These are phyloP conservation scores for Cairneyella variabilis DNA, from an alignment of 495 filamentous ascomycete species.

Conservation along the genomic window DNA sequence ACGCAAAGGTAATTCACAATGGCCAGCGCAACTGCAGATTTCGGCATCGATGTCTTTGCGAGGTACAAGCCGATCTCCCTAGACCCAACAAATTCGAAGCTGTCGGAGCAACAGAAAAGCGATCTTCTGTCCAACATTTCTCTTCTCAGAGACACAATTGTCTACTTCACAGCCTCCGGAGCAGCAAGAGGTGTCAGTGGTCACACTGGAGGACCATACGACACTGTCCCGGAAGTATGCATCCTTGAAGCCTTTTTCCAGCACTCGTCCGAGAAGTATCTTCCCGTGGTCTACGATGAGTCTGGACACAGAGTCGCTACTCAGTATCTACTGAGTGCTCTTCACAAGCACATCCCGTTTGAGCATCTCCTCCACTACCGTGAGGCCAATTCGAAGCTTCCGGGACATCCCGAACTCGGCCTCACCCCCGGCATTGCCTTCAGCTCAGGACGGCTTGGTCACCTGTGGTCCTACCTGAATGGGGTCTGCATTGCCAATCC, in stretches of 20 bases:
- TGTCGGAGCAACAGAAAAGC: conserved; percentile 16
- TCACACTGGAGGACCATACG: conserved; percentile 21
- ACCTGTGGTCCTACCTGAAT: conserved; percentile 18
- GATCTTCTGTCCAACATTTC: conserved; percentile 21
- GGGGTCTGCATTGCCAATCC: conserved; percentile 18
- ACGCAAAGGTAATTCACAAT: conserved; percentile 6
- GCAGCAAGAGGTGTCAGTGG: conserved; percentile 18
- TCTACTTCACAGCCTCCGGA: conserved; percentile 21
- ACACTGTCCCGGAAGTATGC: conserved; percentile 21
- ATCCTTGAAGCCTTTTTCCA: conserved; percentile 20
- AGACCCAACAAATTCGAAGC: conserved; percentile 19
- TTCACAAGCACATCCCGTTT: conserved; percentile 17
- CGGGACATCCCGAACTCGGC: conserved; percentile 23
- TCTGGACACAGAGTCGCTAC: conserved; percentile 21
- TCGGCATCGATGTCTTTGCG: conserved; percentile 21
- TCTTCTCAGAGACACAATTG: conserved; percentile 19
- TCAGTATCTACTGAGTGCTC: conserved; percentile 18
- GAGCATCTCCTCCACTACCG: conserved; percentile 23
- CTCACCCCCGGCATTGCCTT: conserved; percentile 18
- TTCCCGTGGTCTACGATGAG: conserved; percentile 20
- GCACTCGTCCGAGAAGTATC: conserved; percentile 13
- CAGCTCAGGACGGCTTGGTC: conserved; percentile 22
- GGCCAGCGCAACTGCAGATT: conserved; percentile 20
- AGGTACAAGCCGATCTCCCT: conserved; percentile 17
- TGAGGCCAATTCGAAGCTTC: conserved; percentile 21